These are phyloP conservation scores for Penicillium manginii DNA, from an alignment of 495 filamentous ascomycete genomes.

Conservation along the genomic window DNA sequence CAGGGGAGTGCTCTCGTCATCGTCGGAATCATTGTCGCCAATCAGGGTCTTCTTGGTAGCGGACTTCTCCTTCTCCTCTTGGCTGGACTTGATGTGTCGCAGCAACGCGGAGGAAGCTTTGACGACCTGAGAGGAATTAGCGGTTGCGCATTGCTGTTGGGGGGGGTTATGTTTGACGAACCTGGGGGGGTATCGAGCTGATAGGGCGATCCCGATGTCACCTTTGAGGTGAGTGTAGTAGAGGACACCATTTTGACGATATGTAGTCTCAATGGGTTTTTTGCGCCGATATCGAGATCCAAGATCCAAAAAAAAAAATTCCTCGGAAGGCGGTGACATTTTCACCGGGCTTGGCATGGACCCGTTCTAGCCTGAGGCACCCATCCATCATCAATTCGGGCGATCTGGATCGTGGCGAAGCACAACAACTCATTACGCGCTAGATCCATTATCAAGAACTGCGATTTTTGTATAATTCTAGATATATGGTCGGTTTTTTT, in stretches of 20 bases:
- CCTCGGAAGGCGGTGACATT: slow-evolving; percentile 47
- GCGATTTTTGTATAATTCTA: too few relatives aligned
- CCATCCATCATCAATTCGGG: not conserved
- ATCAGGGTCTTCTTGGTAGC: slow-evolving; percentile 76
- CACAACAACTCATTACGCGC: too few relatives aligned
- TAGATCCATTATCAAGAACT: too few relatives aligned
- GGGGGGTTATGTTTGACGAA: slow-evolving; percentile 29
- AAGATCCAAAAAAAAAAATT: slow-evolving; percentile 42
- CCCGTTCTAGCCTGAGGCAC: slow-evolving; percentile 38
- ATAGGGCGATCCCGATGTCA: slow-evolving; percentile 60
- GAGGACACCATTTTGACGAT: slow-evolving; percentile 48
- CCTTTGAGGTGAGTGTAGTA: slow-evolving; percentile 55
- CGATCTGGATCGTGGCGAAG: not conserved
- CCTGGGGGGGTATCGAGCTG: slow-evolving; percentile 67
- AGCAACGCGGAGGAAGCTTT: slow-evolving; percentile 83
- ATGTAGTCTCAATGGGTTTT: slow-evolving; percentile 39
- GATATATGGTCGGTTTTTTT: too few relatives aligned
- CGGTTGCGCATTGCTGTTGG: slow-evolving; percentile 15
- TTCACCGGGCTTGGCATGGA: slow-evolving; percentile 39
- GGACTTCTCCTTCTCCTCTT: slow-evolving; percentile 56
- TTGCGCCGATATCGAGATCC: slow-evolving; percentile 34
- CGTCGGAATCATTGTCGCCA: slow-evolving; percentile 57
- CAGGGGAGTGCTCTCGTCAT: slow-evolving; percentile 39
- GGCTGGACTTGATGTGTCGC: slow-evolving; percentile 72
- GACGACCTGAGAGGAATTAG: slow-evolving; percentile 55